Conservation (phyloP, 176 grass and related monocot species). For the Triticum urartu region DNA sequence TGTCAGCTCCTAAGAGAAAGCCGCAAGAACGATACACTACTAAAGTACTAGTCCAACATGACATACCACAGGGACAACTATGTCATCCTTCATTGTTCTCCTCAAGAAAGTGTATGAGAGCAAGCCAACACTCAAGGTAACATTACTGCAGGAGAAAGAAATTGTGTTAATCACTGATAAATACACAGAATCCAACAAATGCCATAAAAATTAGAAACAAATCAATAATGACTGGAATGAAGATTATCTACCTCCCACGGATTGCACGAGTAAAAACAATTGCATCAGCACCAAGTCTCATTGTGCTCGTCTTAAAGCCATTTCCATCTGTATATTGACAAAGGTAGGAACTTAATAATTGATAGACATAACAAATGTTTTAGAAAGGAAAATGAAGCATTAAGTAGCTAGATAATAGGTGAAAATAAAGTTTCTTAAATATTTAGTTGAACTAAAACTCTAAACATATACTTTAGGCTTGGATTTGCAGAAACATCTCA, state of each 20-base stretch:
- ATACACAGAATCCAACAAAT: slow-evolving; percentile 17
- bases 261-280: slow-evolving; percentile 80
- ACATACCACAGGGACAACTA: slow-evolving; percentile 94
- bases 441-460: slow-evolving; percentile 3
- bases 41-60: slow-evolving; percentile 13
- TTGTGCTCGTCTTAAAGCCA: slow-evolving; percentile 99
- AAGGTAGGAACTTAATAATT: slow-evolving; percentile 8
- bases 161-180: slow-evolving; percentile 9
- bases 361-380: background rate
- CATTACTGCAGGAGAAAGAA: slow-evolving; percentile 45
- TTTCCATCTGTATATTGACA: slow-evolving; percentile 74
- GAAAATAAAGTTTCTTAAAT: background rate
- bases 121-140: slow-evolving; percentile 77
- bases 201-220: background rate
- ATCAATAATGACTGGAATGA: background rate
- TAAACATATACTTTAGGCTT: background rate
- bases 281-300: slow-evolving; percentile 97
- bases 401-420: background rate
- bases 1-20: slow-evolving; percentile 21
- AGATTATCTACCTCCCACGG: slow-evolving; percentile 58
- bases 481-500: background rate
- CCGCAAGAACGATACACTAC: background rate
- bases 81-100: slow-evolving; percentile 94
- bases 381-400: background rate
- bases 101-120: slow-evolving; percentile 98